Percentiles rank a stretch among this genome's conserved stretches.
Conservation (phyloP, 305 asterid genomes). For the Solanum aculeatissimum region DNA sequence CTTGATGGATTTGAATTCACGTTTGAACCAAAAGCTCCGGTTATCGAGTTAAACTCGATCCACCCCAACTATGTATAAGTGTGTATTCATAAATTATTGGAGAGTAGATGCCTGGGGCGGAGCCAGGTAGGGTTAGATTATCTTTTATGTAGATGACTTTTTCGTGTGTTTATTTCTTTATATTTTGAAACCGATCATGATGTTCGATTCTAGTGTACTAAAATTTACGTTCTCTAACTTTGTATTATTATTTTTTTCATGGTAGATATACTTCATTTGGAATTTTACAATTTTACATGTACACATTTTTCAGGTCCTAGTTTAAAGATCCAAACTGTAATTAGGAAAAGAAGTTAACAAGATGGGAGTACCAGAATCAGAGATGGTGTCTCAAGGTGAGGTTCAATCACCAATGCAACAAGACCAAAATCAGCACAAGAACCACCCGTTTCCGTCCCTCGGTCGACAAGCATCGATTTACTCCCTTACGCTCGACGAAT, state of each 20-base stretch:
- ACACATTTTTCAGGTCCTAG: neutral
- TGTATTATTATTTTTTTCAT: neutral
- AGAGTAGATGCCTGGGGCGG: neutral
- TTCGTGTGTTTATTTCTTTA: neutral
- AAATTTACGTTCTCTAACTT: neutral
- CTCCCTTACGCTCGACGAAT: conserved; percentile 75
- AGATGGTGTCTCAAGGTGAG: conserved; percentile 37
- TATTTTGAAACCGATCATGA: neutral
- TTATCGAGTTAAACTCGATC: neutral
- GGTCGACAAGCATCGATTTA: conserved; percentile 64
- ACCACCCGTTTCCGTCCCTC: conserved; percentile 14
- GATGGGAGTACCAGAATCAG: conserved; percentile 43
- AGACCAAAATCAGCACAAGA: conserved; percentile 20
- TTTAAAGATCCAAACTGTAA: neutral
- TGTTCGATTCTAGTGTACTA: neutral
- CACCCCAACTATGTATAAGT: neutral
- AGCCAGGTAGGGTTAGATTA: neutral
- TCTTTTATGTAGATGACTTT: neutral
- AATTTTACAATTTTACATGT: too few species aligned
- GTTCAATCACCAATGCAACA: conserved; percentile 28
- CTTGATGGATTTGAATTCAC: neutral
- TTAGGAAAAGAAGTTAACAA: neutral
- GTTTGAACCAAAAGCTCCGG: neutral
- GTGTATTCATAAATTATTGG: neutral
- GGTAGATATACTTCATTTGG: neutral